A percentile compares a stretch with the other conserved stretches of the same genome.
These are phyloP conservation scores for Dicorynia guianensis DNA, from an alignment of 306 rosid species.

Conservation along the genomic window DNA sequence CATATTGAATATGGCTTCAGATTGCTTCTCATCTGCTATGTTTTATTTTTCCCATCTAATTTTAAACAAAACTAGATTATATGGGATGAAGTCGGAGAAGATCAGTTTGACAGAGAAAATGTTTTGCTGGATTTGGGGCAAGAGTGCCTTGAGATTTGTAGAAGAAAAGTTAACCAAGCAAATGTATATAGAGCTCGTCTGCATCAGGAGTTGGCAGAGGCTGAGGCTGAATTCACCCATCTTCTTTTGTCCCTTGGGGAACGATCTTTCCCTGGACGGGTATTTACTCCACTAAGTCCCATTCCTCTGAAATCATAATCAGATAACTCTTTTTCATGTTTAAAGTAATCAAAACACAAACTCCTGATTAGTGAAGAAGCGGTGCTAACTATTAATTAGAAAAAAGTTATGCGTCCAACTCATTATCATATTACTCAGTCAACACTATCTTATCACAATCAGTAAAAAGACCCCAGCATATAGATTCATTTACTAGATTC, in stretches of 20 bases:
- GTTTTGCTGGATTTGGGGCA: slow-evolving; percentile 88
- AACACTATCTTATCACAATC: background rate
- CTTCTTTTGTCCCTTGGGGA: slow-evolving; percentile 97
- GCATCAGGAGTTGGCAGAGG: slow-evolving; percentile 96
- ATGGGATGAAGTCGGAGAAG: slow-evolving; percentile 99
- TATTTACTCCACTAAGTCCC: slow-evolving; percentile 41
- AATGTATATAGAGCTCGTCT: slow-evolving; percentile 84
- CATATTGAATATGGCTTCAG: slow-evolving; percentile 16
- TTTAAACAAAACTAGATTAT: slow-evolving; percentile 69
- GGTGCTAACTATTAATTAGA: background rate
- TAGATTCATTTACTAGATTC: background rate
- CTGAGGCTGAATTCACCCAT: slow-evolving; percentile 95
- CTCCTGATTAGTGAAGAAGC: background rate
- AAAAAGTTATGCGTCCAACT: slow-evolving; percentile 11
- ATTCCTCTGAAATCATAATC: slow-evolving; percentile 14
- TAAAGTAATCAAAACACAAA: no score
- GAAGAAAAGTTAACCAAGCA: slow-evolving; percentile 90
- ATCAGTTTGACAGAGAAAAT: slow-evolving; percentile 83
- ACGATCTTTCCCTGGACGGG: slow-evolving; percentile 94
- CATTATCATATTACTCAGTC: slow-evolving; percentile 4
- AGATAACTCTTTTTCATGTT: background rate
- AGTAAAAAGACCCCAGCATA: slow-evolving; percentile 21
- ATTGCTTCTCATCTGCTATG: slow-evolving; percentile 30
- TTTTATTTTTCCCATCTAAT: slow-evolving; percentile 1
- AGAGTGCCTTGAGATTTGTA: slow-evolving; percentile 83